A percentile compares a stretch with the other conserved stretches of the same genome.
Conservation (phyloP, 345 rosid genomes). For the Arabidopsis arenosa region DNA sequence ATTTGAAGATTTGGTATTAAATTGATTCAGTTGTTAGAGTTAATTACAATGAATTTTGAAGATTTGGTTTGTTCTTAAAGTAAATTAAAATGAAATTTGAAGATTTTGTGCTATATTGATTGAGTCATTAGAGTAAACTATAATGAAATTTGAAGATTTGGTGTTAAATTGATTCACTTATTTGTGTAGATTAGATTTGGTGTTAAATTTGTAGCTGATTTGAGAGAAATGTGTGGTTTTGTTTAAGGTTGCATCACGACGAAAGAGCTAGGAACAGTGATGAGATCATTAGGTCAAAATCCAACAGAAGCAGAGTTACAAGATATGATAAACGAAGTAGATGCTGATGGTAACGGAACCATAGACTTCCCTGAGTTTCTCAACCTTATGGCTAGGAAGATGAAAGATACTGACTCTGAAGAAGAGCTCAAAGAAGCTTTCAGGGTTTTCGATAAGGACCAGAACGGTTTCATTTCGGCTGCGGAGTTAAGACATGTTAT, state of each 20-base stretch:
- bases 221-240: neutral
- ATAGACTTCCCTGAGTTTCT: slow-evolving; percentile 64
- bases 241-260: slow-evolving; percentile 49
- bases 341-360: slow-evolving; percentile 63
- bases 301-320: slow-evolving; percentile 51
- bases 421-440: slow-evolving; percentile 49
- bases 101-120: neutral
- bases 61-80: neutral
- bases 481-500: slow-evolving; percentile 62
- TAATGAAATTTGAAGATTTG: neutral
- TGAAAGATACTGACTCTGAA: slow-evolving; percentile 59
- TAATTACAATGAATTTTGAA: neutral
- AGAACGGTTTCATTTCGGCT: slow-evolving; percentile 48
- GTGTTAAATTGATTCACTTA: too few relatives aligned
- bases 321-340: slow-evolving; percentile 56
- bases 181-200: neutral
- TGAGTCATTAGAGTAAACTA: neutral
- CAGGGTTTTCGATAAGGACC: slow-evolving; percentile 50
- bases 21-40: neutral
- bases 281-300: slow-evolving; percentile 50
- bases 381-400: slow-evolving; percentile 62
- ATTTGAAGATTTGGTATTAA: neutral
- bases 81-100: neutral
- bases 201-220: neutral
- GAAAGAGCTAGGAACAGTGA: slow-evolving; percentile 50